A percentile compares a stretch with the other conserved stretches of the same genome.
Conservation (phyloP, 768 basidiomycete genomes). For the Podaxis rugospora region DNA sequence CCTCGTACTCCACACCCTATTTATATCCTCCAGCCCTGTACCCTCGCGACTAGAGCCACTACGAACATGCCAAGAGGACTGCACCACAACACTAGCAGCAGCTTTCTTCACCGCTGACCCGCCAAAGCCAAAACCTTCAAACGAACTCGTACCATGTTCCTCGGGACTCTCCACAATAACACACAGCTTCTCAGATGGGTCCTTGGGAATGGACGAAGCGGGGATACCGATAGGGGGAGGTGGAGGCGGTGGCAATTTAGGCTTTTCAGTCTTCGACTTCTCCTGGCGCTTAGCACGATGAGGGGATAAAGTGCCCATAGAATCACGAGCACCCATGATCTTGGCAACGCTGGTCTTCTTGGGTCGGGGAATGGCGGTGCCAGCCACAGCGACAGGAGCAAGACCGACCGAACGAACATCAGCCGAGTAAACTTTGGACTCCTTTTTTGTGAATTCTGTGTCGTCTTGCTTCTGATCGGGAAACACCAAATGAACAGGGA, state of each 20-base stretch:
- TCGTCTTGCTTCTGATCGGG: slow-evolving; percentile 20
- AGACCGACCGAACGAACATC: neutral
- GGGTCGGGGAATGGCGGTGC: neutral
- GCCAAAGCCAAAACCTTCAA: slow-evolving; percentile 22
- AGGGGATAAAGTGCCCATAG: slow-evolving; percentile 13
- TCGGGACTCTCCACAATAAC: slow-evolving; percentile 32
- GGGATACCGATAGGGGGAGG: slow-evolving; percentile 9
- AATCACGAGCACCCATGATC: slow-evolving; percentile 20
- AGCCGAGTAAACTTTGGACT: neutral
- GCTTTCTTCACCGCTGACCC: slow-evolving; percentile 8
- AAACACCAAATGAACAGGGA: slow-evolving; percentile 61
- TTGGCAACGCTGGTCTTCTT: slow-evolving; percentile 12
- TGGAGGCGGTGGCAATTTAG: slow-evolving; percentile 11
- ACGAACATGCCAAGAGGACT: slow-evolving; percentile 8
- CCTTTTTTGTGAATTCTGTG: neutral
- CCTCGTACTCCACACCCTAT: slow-evolving; percentile 24
- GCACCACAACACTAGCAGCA: neutral
- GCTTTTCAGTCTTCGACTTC: slow-evolving; percentile 5
- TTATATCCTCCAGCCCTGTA: slow-evolving; percentile 8
- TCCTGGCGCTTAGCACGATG: slow-evolving; percentile 9
- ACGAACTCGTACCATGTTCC: slow-evolving; percentile 23
- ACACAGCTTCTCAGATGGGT: slow-evolving; percentile 18
- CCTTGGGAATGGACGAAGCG: slow-evolving; percentile 8
- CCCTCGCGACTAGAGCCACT: slow-evolving; percentile 12
- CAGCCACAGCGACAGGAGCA: slow-evolving; percentile 2